Evolutionary conservation across 345 rosid genomes (phyloP), one percentile per base, ranked within the genome.

Genomic region (Bretschneidera sinensis): DNA sequence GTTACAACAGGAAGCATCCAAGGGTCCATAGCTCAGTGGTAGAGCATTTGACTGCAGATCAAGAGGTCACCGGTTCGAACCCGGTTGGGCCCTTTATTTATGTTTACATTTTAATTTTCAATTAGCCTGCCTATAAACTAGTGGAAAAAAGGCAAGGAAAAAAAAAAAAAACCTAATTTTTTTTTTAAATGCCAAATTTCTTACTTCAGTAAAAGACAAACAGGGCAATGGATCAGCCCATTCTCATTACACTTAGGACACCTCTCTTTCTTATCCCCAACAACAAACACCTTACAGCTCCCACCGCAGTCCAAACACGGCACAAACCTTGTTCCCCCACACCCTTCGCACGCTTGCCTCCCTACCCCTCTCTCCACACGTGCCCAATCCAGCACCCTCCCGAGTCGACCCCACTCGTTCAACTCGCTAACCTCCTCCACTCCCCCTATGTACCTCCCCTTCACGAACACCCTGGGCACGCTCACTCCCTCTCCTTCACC

Each of bases 231-330:
- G 21, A 74, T 76, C 69, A 90, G 53, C 0, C 99, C 97, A 73
- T 90, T 90, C 74, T 94, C 99, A 61, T 94, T 94, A 56, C 99
- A 94, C 58, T 68, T 71, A 0, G 76, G 72, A 51, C 99, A 88
- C 71, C 89, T 74, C 64, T 74, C 86, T 78, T 65, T 79, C 11
- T 64, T 63, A 17, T 63, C 86, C 1, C 78, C 84, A 49, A 64
- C 79, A 14, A 65, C 74, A 69, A 77, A 21, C 49, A 94, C 85
- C 83, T 85, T 94, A 28, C 96, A 82, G 48, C 97, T 90, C 25
- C 99, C 99, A 0, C 92, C 88, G 25, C 99, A 90, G 0, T 82
- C 92, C 60, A 85, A 50, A 73, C 99, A 94, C 17, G 96, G 95
- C 70, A 88, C 78, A 62, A 92, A 94, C 72, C 92, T 76, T 0